A percentile compares a stretch with the other conserved stretches of the same genome.
phyloP scores from a whole-genome alignment of 805 yeast species.

The Ogataea parapolymorpha region DNA sequence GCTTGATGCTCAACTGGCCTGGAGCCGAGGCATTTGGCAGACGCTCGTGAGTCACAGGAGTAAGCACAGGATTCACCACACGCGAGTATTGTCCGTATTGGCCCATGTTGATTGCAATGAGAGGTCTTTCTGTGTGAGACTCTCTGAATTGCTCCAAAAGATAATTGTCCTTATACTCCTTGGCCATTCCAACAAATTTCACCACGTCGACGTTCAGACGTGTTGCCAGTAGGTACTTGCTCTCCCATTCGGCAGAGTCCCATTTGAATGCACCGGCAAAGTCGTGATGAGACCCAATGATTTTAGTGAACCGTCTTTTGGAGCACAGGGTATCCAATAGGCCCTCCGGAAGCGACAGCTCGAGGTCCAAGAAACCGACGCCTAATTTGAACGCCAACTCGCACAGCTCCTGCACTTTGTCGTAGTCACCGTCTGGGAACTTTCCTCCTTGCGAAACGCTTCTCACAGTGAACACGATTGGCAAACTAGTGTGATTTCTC shows the following conservation, averaged over 20 bases:
- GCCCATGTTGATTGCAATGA: constrained; percentile 84
- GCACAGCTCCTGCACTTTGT: constrained; percentile 47
- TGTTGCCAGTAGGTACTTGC: constrained; percentile 63
- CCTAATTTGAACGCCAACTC: constrained; percentile 70
- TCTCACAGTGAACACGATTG: constrained; percentile 79
- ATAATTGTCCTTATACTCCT: constrained; percentile 61
- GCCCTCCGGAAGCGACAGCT: constrained; percentile 61
- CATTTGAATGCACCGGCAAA: constrained; percentile 59
- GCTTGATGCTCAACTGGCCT: constrained; percentile 66
- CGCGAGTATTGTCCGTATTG: constrained; percentile 73
- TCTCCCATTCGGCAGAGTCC: constrained; percentile 71
- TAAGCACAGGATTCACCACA: constrained; percentile 67
- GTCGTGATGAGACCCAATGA: constrained; percentile 85
- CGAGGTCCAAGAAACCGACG: constrained; percentile 77
- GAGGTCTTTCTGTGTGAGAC: constrained; percentile 52
- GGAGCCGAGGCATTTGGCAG: constrained; percentile 74
- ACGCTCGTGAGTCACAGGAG: constrained; percentile 78
- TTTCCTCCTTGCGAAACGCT: constrained; percentile 79
- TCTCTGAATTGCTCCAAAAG: constrained; percentile 66
- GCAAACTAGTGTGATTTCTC: constrained; percentile 62
- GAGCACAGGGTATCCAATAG: constrained; percentile 50
- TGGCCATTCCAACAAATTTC: constrained; percentile 82
- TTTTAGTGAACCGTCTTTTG: constrained; percentile 56
- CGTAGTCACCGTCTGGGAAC: constrained; percentile 59
- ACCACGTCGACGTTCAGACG: constrained; percentile 66